Base-by-base conservation (phyloP, 1,284 basidiomycete species). In the Austroboletus niveus region DNA sequence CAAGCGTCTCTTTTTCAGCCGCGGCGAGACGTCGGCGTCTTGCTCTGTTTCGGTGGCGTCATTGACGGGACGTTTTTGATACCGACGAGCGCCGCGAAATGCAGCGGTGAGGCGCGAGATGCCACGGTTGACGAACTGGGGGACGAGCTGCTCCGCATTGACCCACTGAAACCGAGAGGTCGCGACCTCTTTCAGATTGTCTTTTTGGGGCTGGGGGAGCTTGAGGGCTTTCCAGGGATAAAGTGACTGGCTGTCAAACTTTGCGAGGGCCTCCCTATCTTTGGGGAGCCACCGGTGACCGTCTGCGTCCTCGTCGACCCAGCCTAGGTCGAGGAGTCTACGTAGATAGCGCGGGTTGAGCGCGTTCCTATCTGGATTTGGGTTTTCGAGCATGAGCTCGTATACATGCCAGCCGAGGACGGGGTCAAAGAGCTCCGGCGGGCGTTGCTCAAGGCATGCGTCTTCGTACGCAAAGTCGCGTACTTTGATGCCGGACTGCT, bases 401-500 rank as follows among this genome's bases (percentile, higher is more conserved):
- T 69, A 72, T 20, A 65, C 53, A 32, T 70, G 59, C 58, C 68
- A 68, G 15, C 54, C 61, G 35, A 68, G 56, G 35, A 70, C 51
- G 8, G 70, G 76, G 52, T 79, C 75, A 48, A 78, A 80, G 12
- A 75, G 62, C 50, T 74, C 74, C 2, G 63, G 58, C 15, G 68
- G 64, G 36, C 47, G 48, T 39, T 56, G 34, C n/a, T 58, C 49
- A 20, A 43, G 56, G 10, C 50, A 8, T 3, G 53, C 31, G 20
- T 39, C 34, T 46, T 65, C 68, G 53, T 71, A 69, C 3, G 73
- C 79, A 57, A 74, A 82, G 65, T 82, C 80, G 57, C 74, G 74
- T 32, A 80, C 72, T 66, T 78, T 81, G 62, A 83, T 72, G 32
- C 76, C 75, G 8, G 60, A 64, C 15, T 57, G 60, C 51, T 68